Evolutionary conservation across 805 yeast genomes (phyloP).

Genomic region (Clavispora vitiphila): DNA sequence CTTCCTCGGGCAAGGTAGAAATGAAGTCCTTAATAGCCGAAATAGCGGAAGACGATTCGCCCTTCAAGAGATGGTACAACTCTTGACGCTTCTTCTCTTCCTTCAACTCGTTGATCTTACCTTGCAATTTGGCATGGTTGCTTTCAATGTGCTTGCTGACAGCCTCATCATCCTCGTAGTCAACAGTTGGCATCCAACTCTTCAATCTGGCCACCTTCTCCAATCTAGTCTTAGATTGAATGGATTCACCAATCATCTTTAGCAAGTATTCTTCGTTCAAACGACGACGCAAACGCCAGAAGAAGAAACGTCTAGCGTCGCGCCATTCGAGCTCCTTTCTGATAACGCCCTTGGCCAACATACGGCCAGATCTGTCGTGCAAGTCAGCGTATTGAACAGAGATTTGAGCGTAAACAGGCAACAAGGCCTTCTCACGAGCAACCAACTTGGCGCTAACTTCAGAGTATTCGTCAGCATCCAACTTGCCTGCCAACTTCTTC

Average conservation of each 20-base stretch:
- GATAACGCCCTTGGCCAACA: conserved; percentile 91
- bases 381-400: conserved; percentile 96
- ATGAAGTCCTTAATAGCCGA: conserved; percentile 33
- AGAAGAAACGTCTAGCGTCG: conserved; percentile 90
- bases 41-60: conserved; percentile 26
- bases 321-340: conserved; percentile 81
- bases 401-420: conserved; percentile 88
- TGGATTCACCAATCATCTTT: conserved; percentile 62
- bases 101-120: conserved; percentile 58
- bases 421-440: conserved; percentile 71
- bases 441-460: conserved; percentile 59
- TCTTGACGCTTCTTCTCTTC: conserved; percentile 62
- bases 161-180: conserved; percentile 65
- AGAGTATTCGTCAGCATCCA: conserved; percentile 62
- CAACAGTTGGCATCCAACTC: conserved; percentile 79
- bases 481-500: conserved; percentile 47
- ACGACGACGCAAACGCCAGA: conserved; percentile 98
- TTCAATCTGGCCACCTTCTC: conserved; percentile 84
- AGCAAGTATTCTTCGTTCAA: conserved; percentile 86
- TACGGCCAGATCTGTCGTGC: conserved; percentile 96
- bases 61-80: conserved; percentile 47
- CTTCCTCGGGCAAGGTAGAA: conserved; percentile 29
- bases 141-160: conserved; percentile 85
- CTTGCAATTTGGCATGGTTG: conserved; percentile 59
- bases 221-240: conserved; percentile 55